These are phyloP conservation scores for Spathaspora arborariae DNA, from an alignment of 805 yeast genomes.

Conservation along the genomic window DNA sequence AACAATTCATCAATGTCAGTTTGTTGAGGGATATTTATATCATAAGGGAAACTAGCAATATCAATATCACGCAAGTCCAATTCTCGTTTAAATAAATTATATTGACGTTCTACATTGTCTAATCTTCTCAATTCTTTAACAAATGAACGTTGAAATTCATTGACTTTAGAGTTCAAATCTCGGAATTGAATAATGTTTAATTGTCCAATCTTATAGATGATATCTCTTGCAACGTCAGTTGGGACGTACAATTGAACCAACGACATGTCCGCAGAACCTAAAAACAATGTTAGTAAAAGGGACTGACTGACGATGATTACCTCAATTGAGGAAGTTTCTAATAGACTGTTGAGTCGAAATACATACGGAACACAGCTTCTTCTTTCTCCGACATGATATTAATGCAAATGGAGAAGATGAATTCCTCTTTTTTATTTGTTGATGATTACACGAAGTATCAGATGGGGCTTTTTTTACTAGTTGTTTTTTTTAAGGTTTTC, in stretches of 20 bases:
- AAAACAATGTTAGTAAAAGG: neutral
- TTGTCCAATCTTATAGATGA: constrained; percentile 83
- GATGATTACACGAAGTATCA: neutral
- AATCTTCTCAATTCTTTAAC: constrained; percentile 81
- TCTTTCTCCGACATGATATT: constrained; percentile 24
- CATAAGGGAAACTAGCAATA: constrained; percentile 24
- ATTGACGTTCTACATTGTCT: constrained; percentile 87
- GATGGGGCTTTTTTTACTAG: neutral
- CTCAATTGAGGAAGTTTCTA: neutral
- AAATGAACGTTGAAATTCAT: constrained; percentile 84
- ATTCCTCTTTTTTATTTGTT: neutral
- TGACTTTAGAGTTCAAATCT: constrained; percentile 73
- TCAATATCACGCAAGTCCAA: constrained; percentile 48
- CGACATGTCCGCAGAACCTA: constrained; percentile 95
- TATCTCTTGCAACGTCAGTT: constrained; percentile 82
- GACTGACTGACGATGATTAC: neutral
- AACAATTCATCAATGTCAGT: constrained; percentile 71
- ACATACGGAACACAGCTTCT: constrained; percentile 46
- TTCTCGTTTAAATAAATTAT: constrained; percentile 39
- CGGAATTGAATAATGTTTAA: constrained; percentile 83
- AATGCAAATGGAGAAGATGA: neutral
- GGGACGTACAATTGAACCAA: constrained; percentile 89
- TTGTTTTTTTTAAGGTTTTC: neutral
- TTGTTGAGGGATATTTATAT: constrained; percentile 32
- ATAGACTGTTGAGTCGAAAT: neutral